Evolutionary conservation across 371 early-diverging fungal genomes (phyloP), one percentile per base, ranked within the genome.

Genomic region (Saksenaea oblongispora): DNA sequence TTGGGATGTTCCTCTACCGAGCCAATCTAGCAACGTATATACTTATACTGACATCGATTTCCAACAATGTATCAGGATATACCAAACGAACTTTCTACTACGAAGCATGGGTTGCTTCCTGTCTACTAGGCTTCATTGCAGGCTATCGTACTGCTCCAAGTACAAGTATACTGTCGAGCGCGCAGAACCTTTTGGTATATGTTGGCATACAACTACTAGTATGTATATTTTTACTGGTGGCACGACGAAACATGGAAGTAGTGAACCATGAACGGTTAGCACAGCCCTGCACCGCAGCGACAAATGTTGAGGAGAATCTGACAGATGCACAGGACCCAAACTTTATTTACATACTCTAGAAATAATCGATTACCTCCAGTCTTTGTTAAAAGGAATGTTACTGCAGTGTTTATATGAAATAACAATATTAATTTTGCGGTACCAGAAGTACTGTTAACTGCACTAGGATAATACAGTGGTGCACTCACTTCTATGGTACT

Each of bases 341-440:
- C 26, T 67, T 67, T 62, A 42, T 67, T n/a, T 67, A 67, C 34
- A 58, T 58, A 0, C 36, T 67, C 22, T 67, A 67, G 56, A 62
- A 11, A 7, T 31, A 31, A 2, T 4, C 7, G 31, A 7, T 7
- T 31, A 31, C 4, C 31, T n/a, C 31, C 4, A 7, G 7, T 31
- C 2, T 7, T 7, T 31, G 31, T 7, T 31, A 31, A 31, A 31
- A 31, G 4, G 31, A 7, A 31, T 31, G 31, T 31, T 31, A 31
- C n/a, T n/a, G n/a, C n/a, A n/a, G n/a, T n/a, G n/a, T n/a, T n/a
- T n/a, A n/a, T n/a, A n/a, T n/a, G n/a, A n/a, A n/a, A n/a, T n/a
- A n/a, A n/a, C n/a, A n/a, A n/a, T n/a, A n/a, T n/a, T n/a, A n/a
- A n/a, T n/a, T n/a, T n/a, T n/a, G n/a, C n/a, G n/a, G n/a, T n/a